Percentiles rank a stretch among this genome's conserved stretches.
Evolutionary conservation across 495 filamentous ascomycete genomes (phyloP).

Genomic region (Tetracladium setigerum): DNA sequence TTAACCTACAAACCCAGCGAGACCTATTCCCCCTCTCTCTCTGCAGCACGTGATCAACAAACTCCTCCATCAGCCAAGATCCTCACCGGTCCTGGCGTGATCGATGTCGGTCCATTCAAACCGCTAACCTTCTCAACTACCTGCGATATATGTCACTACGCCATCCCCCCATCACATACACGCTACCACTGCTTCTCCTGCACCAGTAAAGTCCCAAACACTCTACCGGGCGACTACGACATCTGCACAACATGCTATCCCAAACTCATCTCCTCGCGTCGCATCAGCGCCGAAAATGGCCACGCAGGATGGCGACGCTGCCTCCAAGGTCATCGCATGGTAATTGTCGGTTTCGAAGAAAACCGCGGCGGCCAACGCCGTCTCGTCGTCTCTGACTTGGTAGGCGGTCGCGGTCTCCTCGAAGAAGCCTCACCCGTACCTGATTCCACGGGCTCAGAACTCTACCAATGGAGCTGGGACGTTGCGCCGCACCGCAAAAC

Average conservation of each 20-base stretch:
- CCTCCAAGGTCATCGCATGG: constrained; percentile 73
- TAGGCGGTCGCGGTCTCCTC: constrained; percentile 60
- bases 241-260: constrained; percentile 73
- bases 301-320: constrained; percentile 75
- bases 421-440: constrained; percentile 38
- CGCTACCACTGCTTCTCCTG: constrained; percentile 66
- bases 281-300: constrained; percentile 66
- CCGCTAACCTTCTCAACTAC: constrained; percentile 59
- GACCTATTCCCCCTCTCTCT: constrained; percentile 12
- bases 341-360: constrained; percentile 66
- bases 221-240: constrained; percentile 73
- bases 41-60: constrained; percentile 10
- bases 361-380: constrained; percentile 48
- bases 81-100: constrained; percentile 29
- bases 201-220: constrained; percentile 31
- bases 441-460: constrained; percentile 12
- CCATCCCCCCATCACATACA: constrained; percentile 57
- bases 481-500: constrained; percentile 6
- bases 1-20: constrained; percentile 35
- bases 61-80: constrained; percentile 26
- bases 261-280: constrained; percentile 48
- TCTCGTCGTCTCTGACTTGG: constrained; percentile 53
- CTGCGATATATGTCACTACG: constrained; percentile 66
- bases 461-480: constrained; percentile 20
- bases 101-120: constrained; percentile 31